Evolutionary conservation across 306 rosid species (phyloP).

Genomic region (Malus domestica): DNA sequence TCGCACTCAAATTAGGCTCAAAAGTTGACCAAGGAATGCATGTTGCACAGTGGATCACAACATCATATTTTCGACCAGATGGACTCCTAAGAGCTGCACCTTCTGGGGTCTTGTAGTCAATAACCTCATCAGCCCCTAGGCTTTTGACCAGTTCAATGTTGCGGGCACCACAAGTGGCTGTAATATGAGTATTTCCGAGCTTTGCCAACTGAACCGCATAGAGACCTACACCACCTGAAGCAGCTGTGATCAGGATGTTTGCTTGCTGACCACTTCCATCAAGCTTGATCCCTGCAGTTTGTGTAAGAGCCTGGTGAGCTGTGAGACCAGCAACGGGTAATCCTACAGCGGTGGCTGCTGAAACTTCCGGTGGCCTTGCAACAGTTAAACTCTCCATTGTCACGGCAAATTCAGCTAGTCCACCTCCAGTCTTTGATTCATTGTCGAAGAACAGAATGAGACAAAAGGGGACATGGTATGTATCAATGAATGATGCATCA

Average conservation of each 20-base stretch:
- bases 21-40: slow-evolving; percentile 68
- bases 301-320: slow-evolving; percentile 61
- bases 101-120: slow-evolving; percentile 68
- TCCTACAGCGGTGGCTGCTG: slow-evolving; percentile 46
- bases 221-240: slow-evolving; percentile 79
- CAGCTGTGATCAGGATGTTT: slow-evolving; percentile 74
- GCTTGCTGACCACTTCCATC: slow-evolving; percentile 36
- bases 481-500: neutral
- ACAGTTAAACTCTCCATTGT: slow-evolving; percentile 42
- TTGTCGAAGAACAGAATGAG: neutral
- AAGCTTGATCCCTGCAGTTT: slow-evolving; percentile 54
- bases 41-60: slow-evolving; percentile 58
- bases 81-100: slow-evolving; percentile 68
- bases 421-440: slow-evolving; percentile 54
- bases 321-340: slow-evolving; percentile 68
- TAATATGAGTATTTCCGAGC: slow-evolving; percentile 71
- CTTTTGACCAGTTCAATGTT: slow-evolving; percentile 53
- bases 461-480: neutral
- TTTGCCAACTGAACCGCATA: slow-evolving; percentile 78
- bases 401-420: slow-evolving; percentile 56
- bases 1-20: slow-evolving; percentile 55
- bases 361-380: slow-evolving; percentile 41
- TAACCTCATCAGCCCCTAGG: slow-evolving; percentile 79
- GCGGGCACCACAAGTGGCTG: slow-evolving; percentile 79
- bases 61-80: slow-evolving; percentile 62